Evolutionary conservation across 305 asterid species (phyloP), one percentile per base, ranked within the genome.

Genomic region (Andrographis paniculata): DNA sequence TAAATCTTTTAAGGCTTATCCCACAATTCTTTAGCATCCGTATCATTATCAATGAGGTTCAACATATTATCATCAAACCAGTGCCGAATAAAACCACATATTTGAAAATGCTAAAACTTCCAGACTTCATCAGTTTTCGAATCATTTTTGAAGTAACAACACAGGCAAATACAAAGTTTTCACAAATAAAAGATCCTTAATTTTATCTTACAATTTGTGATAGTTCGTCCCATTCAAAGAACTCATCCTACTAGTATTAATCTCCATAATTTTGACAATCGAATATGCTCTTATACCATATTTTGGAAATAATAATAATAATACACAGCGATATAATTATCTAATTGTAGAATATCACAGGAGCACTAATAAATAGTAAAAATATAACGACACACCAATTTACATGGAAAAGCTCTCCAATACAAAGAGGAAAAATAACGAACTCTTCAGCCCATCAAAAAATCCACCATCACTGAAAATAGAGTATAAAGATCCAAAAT

Each of bases 131-230:
- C n/a, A 23, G 14, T 24, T 5, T 45, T 45, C 1, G 37, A 45
- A 6, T 15, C 12, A 1, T 35, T 45, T 45, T 45, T 14, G 7
- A 0, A 45, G 37, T 45, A 9, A 20, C 37, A 45, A 45, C 5
- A 14, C 37, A n/a, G 20, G 51, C 21, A 45, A 45, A 9, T 45
- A 36, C 37, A 24, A 27, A 6, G 35, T n/a, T 14, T 45, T 45
- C 20, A 45, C 37, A 45, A 45, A 15, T 45, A 45, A 20, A 13
- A 45, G 37, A 45, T 22, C 50, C 13, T 45, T 45, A 30, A 45
- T 45, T 8, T 23, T 45, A 21, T 12, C 24, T 6, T n/a, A 21
- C 20, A 35, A 23, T 1, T 14, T 1, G 4, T 45, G 20, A 45
- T 45, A 45, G 24, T 45, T 23, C 6, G 0, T 11, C 3, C 50